Conservation (phyloP, 371 early-diverging fungal species). For the Encephalitozoon intestinalis region DNA sequence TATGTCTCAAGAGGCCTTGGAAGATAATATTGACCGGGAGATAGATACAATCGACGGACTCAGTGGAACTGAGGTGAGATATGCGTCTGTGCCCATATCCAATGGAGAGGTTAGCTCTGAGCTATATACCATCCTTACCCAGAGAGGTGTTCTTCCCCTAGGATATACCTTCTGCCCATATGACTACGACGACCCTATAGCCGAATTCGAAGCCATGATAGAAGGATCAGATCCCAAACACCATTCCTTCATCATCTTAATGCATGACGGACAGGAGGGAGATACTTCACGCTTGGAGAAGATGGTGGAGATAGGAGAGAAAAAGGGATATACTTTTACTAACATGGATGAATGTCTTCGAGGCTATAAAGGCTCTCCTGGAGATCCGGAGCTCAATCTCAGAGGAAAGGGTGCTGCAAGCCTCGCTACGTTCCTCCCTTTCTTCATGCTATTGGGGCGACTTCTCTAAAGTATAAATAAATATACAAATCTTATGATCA, state of each 20-base stretch:
- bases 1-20: slow-evolving; percentile 42
- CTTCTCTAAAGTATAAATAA: slow-evolving; percentile 7
- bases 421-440: neutral
- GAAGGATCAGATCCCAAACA: slow-evolving; percentile 36
- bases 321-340: slow-evolving; percentile 55
- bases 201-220: slow-evolving; percentile 41
- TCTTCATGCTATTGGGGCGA: neutral
- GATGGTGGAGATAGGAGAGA: slow-evolving; percentile 46
- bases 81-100: slow-evolving; percentile 47
- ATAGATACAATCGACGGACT: slow-evolving; percentile 41
- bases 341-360: slow-evolving; percentile 55
- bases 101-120: slow-evolving; percentile 38
- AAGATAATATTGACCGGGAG: slow-evolving; percentile 51
- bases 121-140: slow-evolving; percentile 41
- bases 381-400: neutral
- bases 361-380: slow-evolving; percentile 46
- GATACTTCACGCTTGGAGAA: slow-evolving; percentile 49
- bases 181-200: slow-evolving; percentile 34
- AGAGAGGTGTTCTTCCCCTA: slow-evolving; percentile 53
- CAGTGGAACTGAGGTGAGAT: slow-evolving; percentile 43
- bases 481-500: neutral
- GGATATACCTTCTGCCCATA: slow-evolving; percentile 53
- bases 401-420: slow-evolving; percentile 1
- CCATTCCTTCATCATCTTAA: slow-evolving; percentile 56
- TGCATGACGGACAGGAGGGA: slow-evolving; percentile 54